Base-by-base conservation (phyloP, 2,329 filamentous ascomycete species). In the Ceratocystis diversiconidia region DNA sequence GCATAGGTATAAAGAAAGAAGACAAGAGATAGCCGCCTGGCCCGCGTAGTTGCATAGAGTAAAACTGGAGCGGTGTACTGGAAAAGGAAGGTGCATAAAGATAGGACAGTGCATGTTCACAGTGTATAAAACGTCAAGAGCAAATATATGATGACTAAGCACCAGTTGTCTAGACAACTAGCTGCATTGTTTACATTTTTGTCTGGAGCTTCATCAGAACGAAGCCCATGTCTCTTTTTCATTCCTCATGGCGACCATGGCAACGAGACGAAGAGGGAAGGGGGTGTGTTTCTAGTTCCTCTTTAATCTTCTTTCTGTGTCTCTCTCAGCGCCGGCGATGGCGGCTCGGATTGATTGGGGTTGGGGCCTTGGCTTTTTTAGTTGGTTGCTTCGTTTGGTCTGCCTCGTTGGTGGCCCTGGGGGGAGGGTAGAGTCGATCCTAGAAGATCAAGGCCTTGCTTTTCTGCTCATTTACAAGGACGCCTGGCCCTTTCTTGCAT, bases 271-370 rank as follows among this genome's bases (percentile, higher is more conserved):
- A 8, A 19, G 48, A 19, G 48, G n/a, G 8, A 19, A 50, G 48
- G 48, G 48, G 17, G 48, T 19, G 48, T 50, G 48, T 50, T 22
- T 50, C 46, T 48, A 22, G 46, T 17, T 22, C 8, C 1, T 48
- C 5, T 7, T n/a, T 48, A 5, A n/a, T 48, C n/a, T 25, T 50
- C 17, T 50, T 19, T 19, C 2, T 50, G 48, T 52, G 17, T 52
- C 17, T 25, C n/a, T 19, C n/a, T 19, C 28, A 36, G 41, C 32
- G 7, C 59, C 43, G 36, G 59, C 28, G 59, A 61, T 10, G 59
- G 59, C 59, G 59, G 59, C 60, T 62, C 60, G 36, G 36, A 41
- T 15, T 41, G 36, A 46, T 46, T 41, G 59, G 36, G 22, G n/a
- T 43, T 43, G 36, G 60, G 59, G 55, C 4, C 22, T 59, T 32